A percentile compares a stretch with the other conserved stretches of the same genome.
phyloP scores from a whole-genome alignment of 495 filamentous ascomycete species.

The Penicillium nucicola region DNA sequence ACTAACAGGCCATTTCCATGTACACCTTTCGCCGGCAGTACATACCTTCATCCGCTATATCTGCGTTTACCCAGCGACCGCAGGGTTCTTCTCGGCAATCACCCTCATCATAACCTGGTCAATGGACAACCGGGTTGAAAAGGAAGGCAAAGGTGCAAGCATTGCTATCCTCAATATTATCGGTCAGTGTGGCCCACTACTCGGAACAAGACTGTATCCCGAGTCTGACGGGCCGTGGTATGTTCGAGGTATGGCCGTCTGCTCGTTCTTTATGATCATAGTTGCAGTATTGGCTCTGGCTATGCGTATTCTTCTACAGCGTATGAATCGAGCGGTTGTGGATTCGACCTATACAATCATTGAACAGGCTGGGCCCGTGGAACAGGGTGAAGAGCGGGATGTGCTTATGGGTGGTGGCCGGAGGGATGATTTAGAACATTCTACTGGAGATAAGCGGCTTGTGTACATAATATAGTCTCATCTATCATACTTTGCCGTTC shows the following conservation, averaged over 20 bases:
- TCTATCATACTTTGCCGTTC: not conserved
- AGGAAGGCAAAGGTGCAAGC: slow-evolving; percentile 54
- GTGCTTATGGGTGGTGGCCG: slow-evolving; percentile 35
- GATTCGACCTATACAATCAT: slow-evolving; percentile 26
- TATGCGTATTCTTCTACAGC: slow-evolving; percentile 44
- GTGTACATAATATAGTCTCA: slow-evolving; percentile 27
- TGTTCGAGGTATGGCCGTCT: slow-evolving; percentile 55
- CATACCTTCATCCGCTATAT: slow-evolving; percentile 50
- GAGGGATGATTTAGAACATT: slow-evolving; percentile 17
- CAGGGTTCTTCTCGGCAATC: slow-evolving; percentile 61
- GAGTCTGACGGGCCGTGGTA: slow-evolving; percentile 55
- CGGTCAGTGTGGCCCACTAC: slow-evolving; percentile 60
- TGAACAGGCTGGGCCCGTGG: slow-evolving; percentile 8
- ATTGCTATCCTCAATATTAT: slow-evolving; percentile 57
- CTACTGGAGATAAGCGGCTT: slow-evolving; percentile 23
- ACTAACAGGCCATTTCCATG: slow-evolving; percentile 36
- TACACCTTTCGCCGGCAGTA: slow-evolving; percentile 19
- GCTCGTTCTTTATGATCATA: slow-evolving; percentile 55
- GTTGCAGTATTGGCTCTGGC: slow-evolving; percentile 44
- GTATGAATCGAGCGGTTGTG: slow-evolving; percentile 35
- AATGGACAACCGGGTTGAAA: slow-evolving; percentile 57
- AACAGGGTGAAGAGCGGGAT: slow-evolving; percentile 31
- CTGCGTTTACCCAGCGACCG: slow-evolving; percentile 54
- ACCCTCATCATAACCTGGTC: slow-evolving; percentile 65
- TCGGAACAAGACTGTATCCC: slow-evolving; percentile 61